Conservation (phyloP, 768 basidiomycete genomes). For the Crepidotus variabilis region DNA sequence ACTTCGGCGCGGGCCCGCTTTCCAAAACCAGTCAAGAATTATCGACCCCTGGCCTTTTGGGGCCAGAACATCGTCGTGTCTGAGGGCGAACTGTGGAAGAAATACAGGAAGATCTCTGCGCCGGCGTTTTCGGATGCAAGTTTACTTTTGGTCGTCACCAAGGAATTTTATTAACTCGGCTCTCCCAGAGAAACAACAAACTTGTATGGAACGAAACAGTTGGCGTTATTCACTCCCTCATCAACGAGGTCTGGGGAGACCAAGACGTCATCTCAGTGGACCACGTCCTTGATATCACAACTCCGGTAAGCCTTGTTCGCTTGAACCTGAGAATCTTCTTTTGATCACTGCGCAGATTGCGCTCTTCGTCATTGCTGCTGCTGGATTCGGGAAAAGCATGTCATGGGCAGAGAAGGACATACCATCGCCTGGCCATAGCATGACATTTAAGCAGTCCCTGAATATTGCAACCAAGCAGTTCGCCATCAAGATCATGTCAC, state of each 20-base stretch:
- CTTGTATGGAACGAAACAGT: slow-evolving; percentile 45
- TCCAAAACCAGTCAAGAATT: not conserved
- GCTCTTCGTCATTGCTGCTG: slow-evolving; percentile 42
- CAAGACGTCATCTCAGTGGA: slow-evolving; percentile 33
- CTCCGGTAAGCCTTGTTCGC: slow-evolving; percentile 35
- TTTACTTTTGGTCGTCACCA: not conserved
- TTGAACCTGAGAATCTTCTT: not conserved
- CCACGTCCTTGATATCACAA: slow-evolving; percentile 44
- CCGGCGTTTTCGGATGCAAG: slow-evolving; percentile 16
- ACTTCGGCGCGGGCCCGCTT: not conserved
- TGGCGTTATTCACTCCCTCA: slow-evolving; percentile 35
- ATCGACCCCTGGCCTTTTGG: not conserved
- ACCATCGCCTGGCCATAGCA: slow-evolving; percentile 34
- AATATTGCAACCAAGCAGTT: slow-evolving; percentile 31
- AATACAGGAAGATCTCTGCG: slow-evolving; percentile 13
- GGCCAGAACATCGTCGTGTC: slow-evolving; percentile 9
- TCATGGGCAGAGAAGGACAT: slow-evolving; percentile 36
- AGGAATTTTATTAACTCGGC: not conserved
- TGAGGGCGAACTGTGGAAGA: slow-evolving; percentile 14
- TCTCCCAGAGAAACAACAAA: slow-evolving; percentile 34
- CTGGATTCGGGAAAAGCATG: slow-evolving; percentile 46
- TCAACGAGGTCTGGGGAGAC: slow-evolving; percentile 41
- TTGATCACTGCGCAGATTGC: slow-evolving; percentile 30
- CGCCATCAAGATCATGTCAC: slow-evolving; percentile 27
- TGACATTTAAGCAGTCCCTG: slow-evolving; percentile 42